Conservation (phyloP, 2,329 filamentous ascomycete species). For the Sclerotinia sclerotiorum region DNA sequence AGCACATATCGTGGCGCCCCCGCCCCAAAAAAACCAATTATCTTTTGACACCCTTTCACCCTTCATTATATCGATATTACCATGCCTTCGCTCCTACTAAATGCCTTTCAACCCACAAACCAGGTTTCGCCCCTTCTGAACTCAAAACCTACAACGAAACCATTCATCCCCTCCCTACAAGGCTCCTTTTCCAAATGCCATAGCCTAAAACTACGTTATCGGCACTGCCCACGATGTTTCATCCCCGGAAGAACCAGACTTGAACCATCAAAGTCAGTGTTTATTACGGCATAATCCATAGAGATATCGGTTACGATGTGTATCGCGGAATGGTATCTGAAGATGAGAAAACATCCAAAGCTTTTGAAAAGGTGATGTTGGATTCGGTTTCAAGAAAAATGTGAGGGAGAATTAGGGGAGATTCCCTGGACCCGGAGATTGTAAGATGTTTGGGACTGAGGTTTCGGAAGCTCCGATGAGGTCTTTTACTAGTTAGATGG, state of each 20-base stretch:
- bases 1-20: no score
- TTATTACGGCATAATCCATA: neutral
- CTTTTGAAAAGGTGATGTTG: neutral
- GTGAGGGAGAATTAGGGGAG: neutral
- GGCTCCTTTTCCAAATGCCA: neutral
- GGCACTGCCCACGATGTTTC: neutral
- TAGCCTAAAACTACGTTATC: neutral
- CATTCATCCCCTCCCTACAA: neutral
- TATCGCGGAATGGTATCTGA: slow-evolving; percentile 7
- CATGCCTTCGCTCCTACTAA: neutral
- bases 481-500: neutral
- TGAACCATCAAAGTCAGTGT: neutral
- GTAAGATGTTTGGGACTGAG: neutral
- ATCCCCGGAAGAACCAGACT: neutral
- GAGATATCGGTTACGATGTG: neutral
- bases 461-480: neutral
- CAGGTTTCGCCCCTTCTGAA: neutral
- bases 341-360: neutral
- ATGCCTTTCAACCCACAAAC: neutral
- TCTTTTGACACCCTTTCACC: neutral
- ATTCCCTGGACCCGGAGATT: neutral
- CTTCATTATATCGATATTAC: neutral
- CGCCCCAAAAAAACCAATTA: no score
- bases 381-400: neutral
- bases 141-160: slow-evolving; percentile 5